A percentile compares a stretch with the other conserved stretches of the same genome.
phyloP scores from a whole-genome alignment of 116 monocot species.

The Papilionanthe hybrid region DNA sequence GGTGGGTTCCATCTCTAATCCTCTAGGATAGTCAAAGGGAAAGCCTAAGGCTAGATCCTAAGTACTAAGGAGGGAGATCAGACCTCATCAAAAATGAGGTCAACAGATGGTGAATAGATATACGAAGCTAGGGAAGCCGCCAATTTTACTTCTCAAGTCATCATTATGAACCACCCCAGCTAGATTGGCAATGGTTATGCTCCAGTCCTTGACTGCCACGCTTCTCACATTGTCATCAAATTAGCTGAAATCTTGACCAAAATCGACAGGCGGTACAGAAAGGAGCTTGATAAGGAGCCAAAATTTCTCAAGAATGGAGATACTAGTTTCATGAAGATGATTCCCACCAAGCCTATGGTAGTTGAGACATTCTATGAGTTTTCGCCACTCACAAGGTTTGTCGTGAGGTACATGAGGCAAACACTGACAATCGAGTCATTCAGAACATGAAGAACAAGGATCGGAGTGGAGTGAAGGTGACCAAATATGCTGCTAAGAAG shows the following conservation, averaged over 20 bases:
- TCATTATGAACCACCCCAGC: too few species aligned
- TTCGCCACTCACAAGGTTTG: constrained; percentile 31
- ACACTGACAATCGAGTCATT: constrained; percentile 24
- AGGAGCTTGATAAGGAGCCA: constrained; percentile 30
- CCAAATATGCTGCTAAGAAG: constrained; percentile 23
- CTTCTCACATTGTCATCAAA: constrained; percentile 37
- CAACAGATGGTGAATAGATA: too few species aligned
- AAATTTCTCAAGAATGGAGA: constrained; percentile 32
- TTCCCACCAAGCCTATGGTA: constrained; percentile 42
- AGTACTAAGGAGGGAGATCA: too few species aligned
- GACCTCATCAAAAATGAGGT: too few species aligned
- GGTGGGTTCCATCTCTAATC: too few species aligned
- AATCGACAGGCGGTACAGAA: constrained; percentile 33
- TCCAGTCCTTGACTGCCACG: too few species aligned
- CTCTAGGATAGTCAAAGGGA: too few species aligned
- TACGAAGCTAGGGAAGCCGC: too few species aligned
- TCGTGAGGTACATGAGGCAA: constrained; percentile 39
- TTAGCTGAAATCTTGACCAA: constrained; percentile 40
- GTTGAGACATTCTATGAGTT: constrained; percentile 38
- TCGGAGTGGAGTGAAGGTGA: constrained; percentile 22
- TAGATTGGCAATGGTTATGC: too few species aligned
- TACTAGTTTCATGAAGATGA: constrained; percentile 38
- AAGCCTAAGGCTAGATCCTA: too few species aligned
- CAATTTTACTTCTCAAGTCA: too few species aligned
- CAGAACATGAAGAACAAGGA: constrained; percentile 32